phyloP scores from a whole-genome alignment of 2,329 filamentous ascomycete species.

The Penicillium sp. region DNA sequence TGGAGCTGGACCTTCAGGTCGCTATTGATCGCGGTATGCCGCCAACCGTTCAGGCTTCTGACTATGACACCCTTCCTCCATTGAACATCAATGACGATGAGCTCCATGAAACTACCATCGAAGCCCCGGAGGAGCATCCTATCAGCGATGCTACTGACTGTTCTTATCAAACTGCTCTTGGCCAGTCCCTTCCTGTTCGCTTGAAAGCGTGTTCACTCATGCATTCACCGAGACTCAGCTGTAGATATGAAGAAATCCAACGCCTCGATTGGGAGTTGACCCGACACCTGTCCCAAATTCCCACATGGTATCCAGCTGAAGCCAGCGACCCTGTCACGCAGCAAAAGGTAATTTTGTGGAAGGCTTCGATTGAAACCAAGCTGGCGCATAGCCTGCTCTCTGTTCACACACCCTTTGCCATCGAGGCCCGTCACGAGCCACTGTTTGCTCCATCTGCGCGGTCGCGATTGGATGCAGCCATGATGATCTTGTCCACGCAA shows the following conservation, averaged over 20 bases:
- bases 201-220: conserved; percentile 36
- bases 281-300: conserved; percentile 35
- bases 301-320: conserved; percentile 28
- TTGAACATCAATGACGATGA: conserved; percentile 54
- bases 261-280: conserved; percentile 41
- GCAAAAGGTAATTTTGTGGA: conserved; percentile 33
- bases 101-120: conserved; percentile 37
- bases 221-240: conserved; percentile 38
- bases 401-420: conserved; percentile 40
- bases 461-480: conserved; percentile 37
- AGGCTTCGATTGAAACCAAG: conserved; percentile 35
- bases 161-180: conserved; percentile 34
- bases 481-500: conserved; percentile 39
- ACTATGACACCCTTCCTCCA: conserved; percentile 52
- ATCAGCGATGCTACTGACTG: conserved; percentile 38
- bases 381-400: conserved; percentile 39
- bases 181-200: conserved; percentile 32
- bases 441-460: conserved; percentile 38
- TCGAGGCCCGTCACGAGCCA: conserved; percentile 32
- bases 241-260: conserved; percentile 42
- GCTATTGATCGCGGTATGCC: conserved; percentile 58
- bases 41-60: conserved; percentile 42
- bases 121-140: conserved; percentile 31
- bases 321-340: conserved; percentile 21
- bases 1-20: conserved; percentile 58